These are phyloP conservation scores for Agaricales sp. DNA, from an alignment of 1,284 basidiomycete genomes.

Conservation along the genomic window DNA sequence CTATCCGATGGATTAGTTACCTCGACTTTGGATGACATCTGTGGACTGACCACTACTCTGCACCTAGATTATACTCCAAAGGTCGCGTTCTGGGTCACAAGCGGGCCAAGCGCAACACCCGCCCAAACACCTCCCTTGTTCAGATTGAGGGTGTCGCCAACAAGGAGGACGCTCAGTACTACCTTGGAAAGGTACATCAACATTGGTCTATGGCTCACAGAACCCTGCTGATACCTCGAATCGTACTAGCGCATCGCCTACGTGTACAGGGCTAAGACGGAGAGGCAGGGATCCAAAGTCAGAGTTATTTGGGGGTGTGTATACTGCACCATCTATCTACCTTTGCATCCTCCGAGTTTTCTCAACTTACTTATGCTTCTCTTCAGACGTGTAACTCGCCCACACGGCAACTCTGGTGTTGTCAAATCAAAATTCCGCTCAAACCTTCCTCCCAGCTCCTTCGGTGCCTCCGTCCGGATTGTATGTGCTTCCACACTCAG, in stretches of 20 bases:
- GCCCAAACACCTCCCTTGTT: conserved; percentile 92
- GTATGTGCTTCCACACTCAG: conserved; percentile 39
- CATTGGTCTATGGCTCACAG: no score
- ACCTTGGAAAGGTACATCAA: conserved; percentile 84
- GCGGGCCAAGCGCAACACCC: conserved; percentile 93
- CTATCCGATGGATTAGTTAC: conserved; percentile 26
- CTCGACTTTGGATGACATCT: conserved; percentile 26
- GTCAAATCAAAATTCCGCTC: conserved; percentile 96
- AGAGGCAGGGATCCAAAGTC: conserved; percentile 86
- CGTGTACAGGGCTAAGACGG: conserved; percentile 94
- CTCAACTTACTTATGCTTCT: conserved; percentile 1
- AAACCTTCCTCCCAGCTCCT: conserved; percentile 94
- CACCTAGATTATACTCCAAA: conserved; percentile 85
- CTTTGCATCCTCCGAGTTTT: conserved; percentile 1
- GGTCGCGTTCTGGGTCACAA: conserved; percentile 98
- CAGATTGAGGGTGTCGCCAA: conserved; percentile 95
- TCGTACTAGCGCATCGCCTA: conserved; percentile 82
- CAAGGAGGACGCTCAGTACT: conserved; percentile 94
- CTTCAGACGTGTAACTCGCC: conserved; percentile 76
- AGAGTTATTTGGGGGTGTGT: conserved; percentile 94
- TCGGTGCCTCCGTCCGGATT: conserved; percentile 91
- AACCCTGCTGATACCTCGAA: no score
- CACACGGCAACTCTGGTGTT: conserved; percentile 92
- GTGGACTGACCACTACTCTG: conserved; percentile 6
- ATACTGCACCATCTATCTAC: not conserved